phyloP scores from a whole-genome alignment of 2,329 filamentous ascomycete genomes.

The Fusarium sp. region DNA sequence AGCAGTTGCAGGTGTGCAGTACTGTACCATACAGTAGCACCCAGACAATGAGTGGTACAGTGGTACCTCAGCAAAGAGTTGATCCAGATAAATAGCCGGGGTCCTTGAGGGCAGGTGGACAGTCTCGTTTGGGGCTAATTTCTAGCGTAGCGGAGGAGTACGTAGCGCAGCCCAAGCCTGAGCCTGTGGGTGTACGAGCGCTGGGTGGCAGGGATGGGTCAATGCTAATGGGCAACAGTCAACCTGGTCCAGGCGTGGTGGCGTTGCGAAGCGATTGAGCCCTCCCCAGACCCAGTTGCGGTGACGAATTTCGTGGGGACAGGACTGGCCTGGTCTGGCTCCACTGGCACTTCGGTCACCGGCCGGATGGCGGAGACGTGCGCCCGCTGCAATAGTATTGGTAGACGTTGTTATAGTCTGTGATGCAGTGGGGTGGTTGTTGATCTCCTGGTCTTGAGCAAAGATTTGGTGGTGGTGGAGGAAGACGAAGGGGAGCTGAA shows the following conservation, averaged over 20 bases:
- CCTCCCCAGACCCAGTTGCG: constrained; percentile 39
- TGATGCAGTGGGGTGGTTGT: constrained; percentile 15
- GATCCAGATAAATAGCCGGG: constrained; percentile 21
- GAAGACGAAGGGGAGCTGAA: not conserved
- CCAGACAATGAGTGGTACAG: not conserved
- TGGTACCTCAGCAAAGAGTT: constrained; percentile 20
- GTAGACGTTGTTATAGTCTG: constrained; percentile 19
- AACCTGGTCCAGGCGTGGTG: constrained; percentile 42
- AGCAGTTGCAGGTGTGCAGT: constrained; percentile 33
- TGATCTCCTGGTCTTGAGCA: constrained; percentile 15
- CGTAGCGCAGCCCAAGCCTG: constrained; percentile 5
- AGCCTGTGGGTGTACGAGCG: constrained; percentile 16
- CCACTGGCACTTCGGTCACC: constrained; percentile 36
- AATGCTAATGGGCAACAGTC: constrained; percentile 23
- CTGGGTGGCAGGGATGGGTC: constrained; percentile 29
- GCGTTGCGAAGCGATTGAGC: constrained; percentile 35
- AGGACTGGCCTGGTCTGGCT: constrained; percentile 12
- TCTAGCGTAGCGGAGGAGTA: constrained; percentile 35
- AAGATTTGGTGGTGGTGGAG: too few species aligned
- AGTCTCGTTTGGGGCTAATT: constrained; percentile 41
- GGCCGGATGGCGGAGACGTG: constrained; percentile 36
- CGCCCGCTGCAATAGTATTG: constrained; percentile 33
- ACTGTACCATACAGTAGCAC: not conserved
- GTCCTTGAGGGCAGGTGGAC: constrained; percentile 40
- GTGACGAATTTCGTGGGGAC: constrained; percentile 45